Base-by-base conservation (phyloP, 331 rosid genomes). In the Rhamnella rubrinervis region DNA sequence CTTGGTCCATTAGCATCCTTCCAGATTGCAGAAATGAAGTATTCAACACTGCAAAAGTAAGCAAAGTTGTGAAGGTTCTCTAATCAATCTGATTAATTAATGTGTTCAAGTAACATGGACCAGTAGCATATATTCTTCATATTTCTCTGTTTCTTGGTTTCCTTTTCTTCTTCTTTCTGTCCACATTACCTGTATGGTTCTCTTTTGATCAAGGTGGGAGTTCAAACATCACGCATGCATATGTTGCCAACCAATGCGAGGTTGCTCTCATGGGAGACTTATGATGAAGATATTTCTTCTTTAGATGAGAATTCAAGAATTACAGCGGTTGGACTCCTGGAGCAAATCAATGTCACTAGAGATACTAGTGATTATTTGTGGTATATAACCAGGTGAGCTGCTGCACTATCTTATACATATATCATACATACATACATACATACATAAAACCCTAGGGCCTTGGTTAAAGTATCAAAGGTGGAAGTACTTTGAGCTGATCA, bases 1-100 rank as follows among this genome's bases (percentile, higher is more conserved):
- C 96, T 72, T 95, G 98, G 98, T 95, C 98, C 50, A 79, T 89
- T 72, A 95, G 98, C 85, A 95, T 95, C 67, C 97, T 95, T 39
- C 98, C 98, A 31, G 90, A 95, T 71, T 95, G 98, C 87, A 91
- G 67, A 75, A 84, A 75, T 5, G 84, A 12, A 38, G 86, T 80
- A 39, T 91, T 74, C 57, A 95, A 95, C 79, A 95, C 99, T 14
- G 99, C 99, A 80, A 73, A 70, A 75, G 97, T 95, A 84, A 79
- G 84, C 71, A 46, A 60, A 44, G 59, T 56, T 71, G 50, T 39
- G 1, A 38, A 12, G 14, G 28, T 31, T 46, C 72, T 71, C 57
- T 61, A 57, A 47, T 41, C 65, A n/a, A 19, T 53, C 25, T 53
- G 8, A 53, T 19, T 19, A 18, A 53, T 53, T 53, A 18, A 4